Evolutionary conservation across 257 asterid species (phyloP), one percentile per base, ranked within the genome.

Genomic region (Linderniella brevidens): DNA sequence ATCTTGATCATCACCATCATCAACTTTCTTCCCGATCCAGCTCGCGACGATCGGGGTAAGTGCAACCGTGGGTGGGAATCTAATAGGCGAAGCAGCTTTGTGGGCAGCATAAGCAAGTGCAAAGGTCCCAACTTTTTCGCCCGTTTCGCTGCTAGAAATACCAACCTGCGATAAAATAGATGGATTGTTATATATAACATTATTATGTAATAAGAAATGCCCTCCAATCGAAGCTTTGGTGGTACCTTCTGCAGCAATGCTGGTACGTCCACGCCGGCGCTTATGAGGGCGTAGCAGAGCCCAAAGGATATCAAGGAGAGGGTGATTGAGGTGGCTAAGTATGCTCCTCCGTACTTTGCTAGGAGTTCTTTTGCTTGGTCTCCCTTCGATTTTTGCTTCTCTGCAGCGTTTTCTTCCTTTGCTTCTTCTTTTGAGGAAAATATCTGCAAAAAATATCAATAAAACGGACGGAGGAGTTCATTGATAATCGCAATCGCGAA

Each of bases 61-160:
- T 46, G 99, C 96, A 17, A 85, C 96, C 8, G 94, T 85, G 2
- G 99, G 99, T 1, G 99, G 96, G 47, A 90, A 90, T 49, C 94
- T 75, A 42, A 85, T 90, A 0, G 96, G 99, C 12, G 96, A 90
- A 35, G 96, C 99, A 29, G 99, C 99, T 68, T 90, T 90, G 63
- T 85, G 99, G 8, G 94, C 99, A 4, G 96, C 99, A 52, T 90
- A 90, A 7, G 99, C 94, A 69, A 85, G 66, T 9, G 96, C 96
- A 56, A 85, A 77, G 32, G 96, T 85, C 57, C 96, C 99, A 13
- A 90, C 96, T 38, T 79, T 90, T 61, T 85, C 99, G 36, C 94
- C 92, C 0, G 93, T 70, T 49, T 65, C 93, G 44, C 64, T 76
- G 1, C 73, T 47, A 5, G 88, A 59, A 56, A 85, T 77, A 36